A percentile compares a stretch with the other conserved stretches of the same genome.
These are phyloP conservation scores for Cladobotryum protrusum DNA, from an alignment of 2,329 filamentous ascomycete species.

Conservation along the genomic window DNA sequence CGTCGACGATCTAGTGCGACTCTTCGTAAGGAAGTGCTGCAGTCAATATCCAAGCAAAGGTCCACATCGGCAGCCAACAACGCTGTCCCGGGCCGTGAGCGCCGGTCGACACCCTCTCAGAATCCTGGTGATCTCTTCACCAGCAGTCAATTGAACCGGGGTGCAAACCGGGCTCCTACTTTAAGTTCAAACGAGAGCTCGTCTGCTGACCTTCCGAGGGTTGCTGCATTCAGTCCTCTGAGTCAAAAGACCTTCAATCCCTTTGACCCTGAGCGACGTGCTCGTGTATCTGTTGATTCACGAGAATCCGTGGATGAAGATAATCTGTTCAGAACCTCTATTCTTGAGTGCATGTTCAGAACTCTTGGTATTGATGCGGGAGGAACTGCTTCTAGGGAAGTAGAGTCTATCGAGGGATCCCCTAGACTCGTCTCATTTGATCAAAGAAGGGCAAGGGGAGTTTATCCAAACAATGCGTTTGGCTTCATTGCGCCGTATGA, in stretches of 20 bases:
- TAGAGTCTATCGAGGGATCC: conserved; percentile 75
- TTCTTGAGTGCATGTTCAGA: conserved; percentile 93
- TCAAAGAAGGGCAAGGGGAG: conserved; percentile 68
- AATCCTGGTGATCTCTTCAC: conserved; percentile 75
- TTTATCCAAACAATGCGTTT: conserved; percentile 70
- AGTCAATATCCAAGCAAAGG: conserved; percentile 52
- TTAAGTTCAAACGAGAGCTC: conserved; percentile 12
- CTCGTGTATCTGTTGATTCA: conserved; percentile 52
- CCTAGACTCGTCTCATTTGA: conserved; percentile 82
- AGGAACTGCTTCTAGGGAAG: conserved; percentile 58
- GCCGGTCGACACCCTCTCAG: conserved; percentile 41
- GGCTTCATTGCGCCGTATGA: conserved; percentile 86
- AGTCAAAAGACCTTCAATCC: conserved; percentile 49
- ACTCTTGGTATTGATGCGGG: conserved; percentile 74
- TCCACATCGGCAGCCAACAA: conserved; percentile 38
- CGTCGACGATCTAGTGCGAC: conserved; percentile 67
- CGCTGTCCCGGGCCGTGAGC: conserved; percentile 36
- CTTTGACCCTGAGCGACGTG: conserved; percentile 46
- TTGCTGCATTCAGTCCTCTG: conserved; percentile 39
- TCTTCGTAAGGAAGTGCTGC: conserved; percentile 72
- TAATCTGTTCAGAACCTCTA: conserved; percentile 77
- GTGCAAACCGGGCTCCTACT: conserved; percentile 21
- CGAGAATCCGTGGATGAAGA: conserved; percentile 86
- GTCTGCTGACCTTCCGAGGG: conserved; percentile 20
- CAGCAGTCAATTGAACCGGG: conserved; percentile 65